Percentiles rank a stretch among this genome's conserved stretches.
Conservation (phyloP, 768 basidiomycete genomes). For the Psilocybe cyanescens region DNA sequence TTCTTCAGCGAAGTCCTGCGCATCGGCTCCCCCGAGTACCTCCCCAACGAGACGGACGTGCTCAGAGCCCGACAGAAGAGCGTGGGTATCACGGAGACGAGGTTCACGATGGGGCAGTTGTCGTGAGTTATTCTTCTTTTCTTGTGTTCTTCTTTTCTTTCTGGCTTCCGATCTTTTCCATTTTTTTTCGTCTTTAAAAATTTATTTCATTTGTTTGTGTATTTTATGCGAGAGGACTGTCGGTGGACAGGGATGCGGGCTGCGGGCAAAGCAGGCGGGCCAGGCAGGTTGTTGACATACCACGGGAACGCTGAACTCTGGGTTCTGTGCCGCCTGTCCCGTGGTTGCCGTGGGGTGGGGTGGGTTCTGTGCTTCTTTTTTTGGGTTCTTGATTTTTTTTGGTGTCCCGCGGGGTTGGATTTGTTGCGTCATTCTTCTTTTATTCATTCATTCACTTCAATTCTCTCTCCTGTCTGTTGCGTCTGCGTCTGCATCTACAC, state of each 20-base stretch:
- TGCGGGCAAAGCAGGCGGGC: too few relatives aligned
- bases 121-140: conserved; percentile 44
- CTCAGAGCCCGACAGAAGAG: conserved; percentile 88
- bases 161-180: too few relatives aligned
- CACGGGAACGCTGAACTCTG: too few relatives aligned
- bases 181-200: not conserved
- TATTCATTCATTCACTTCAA: too few relatives aligned
- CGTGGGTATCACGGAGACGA: conserved; percentile 89
- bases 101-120: conserved; percentile 71
- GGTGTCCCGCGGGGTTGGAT: conserved; percentile 27
- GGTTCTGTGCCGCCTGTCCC: too few relatives aligned
- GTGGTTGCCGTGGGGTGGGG: too few relatives aligned
- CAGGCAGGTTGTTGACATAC: too few relatives aligned
- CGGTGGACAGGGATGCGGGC: too few relatives aligned
- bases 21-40: conserved; percentile 80
- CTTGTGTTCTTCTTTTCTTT: not conserved
- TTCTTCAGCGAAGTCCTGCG: conserved; percentile 88
- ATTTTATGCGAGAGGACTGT: too few relatives aligned
- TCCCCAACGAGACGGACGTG: conserved; percentile 86
- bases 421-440: conserved; percentile 55
- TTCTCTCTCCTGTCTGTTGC: not conserved
- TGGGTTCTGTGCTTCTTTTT: not conserved
- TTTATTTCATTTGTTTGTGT: not conserved
- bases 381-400: not conserved
- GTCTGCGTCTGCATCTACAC: not conserved